phyloP scores from a whole-genome alignment of 2,329 filamentous ascomycete genomes.

The Fusarium sp. region DNA sequence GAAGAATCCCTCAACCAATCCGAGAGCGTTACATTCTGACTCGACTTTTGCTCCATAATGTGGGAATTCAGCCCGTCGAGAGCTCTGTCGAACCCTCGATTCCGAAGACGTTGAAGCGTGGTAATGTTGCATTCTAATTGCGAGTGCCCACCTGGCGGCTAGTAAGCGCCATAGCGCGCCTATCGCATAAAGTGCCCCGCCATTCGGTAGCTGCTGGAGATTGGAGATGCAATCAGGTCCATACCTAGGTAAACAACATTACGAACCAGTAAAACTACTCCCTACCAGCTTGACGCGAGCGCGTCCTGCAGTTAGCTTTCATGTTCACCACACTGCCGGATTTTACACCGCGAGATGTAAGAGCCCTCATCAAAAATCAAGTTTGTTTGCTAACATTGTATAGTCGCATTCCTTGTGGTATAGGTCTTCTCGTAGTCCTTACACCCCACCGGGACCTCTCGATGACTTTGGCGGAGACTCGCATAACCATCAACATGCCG shows the following conservation, averaged over 20 bases:
- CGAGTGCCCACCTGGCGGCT: constrained; percentile 37
- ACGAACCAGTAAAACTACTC: constrained; percentile 19
- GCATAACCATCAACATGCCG: constrained; percentile 46
- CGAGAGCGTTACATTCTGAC: not conserved
- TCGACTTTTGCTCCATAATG: constrained; percentile 7
- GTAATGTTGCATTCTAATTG: constrained; percentile 22
- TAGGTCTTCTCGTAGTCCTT: constrained; percentile 68
- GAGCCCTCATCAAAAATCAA: constrained; percentile 39
- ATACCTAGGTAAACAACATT: constrained; percentile 27
- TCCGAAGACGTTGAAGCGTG: not conserved
- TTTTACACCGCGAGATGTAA: constrained; percentile 76
- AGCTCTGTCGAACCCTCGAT: not conserved
- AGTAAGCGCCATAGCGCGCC: constrained; percentile 39
- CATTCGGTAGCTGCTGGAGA: constrained; percentile 21
- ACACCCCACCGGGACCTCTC: constrained; percentile 50
- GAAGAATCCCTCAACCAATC: not conserved
- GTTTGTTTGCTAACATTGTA: constrained; percentile 18
- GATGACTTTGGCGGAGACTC: constrained; percentile 48
- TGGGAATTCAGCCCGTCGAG: constrained; percentile 5
- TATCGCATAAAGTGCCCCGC: constrained; percentile 38
- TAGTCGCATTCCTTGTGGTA: constrained; percentile 82
- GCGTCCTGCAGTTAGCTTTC: constrained; percentile 34
- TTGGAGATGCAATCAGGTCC: constrained; percentile 24
- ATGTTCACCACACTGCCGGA: constrained; percentile 75
- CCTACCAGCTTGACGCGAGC: constrained; percentile 30